phyloP scores from a whole-genome alignment of 2,329 filamentous ascomycete genomes.

The Monilinia vaccinii-corymbosi region DNA sequence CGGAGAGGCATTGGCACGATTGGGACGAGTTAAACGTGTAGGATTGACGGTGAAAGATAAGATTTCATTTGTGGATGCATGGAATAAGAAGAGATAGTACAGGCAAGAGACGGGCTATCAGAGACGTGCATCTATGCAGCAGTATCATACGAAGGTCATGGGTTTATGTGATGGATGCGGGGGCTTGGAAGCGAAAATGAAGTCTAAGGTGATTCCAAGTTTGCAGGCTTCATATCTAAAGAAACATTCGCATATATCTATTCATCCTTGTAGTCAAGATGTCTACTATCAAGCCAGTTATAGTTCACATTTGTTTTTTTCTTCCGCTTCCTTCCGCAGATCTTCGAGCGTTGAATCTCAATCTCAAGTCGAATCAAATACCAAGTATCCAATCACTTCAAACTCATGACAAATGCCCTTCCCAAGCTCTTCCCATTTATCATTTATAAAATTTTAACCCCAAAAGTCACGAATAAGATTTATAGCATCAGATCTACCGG shows the following conservation, averaged over 20 bases:
- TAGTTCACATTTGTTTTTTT: not conserved
- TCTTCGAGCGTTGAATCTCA: not conserved
- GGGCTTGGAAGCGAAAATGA: not conserved
- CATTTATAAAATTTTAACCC: no score
- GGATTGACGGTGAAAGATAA: slow-evolving; percentile 79
- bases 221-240: not conserved
- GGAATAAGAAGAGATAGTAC: slow-evolving; percentile 37
- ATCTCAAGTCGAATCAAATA: not conserved
- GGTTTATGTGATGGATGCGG: not conserved
- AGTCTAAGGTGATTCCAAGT: not conserved
- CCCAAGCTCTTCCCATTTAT: no score
- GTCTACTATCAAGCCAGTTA: no score
- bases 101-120: not conserved
- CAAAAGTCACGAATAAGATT: no score
- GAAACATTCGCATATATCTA: not conserved
- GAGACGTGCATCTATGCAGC: not conserved
- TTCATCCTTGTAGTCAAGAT: not conserved
- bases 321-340: not conserved
- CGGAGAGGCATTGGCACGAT: slow-evolving; percentile 74
- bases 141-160: not conserved
- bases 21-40: slow-evolving; percentile 83
- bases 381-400: no score
- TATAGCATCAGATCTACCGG: no score
- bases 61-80: slow-evolving; percentile 67
- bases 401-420: no score